phyloP scores from a whole-genome alignment of 2,329 filamentous ascomycete species.

The Lachnellula occidentalis region DNA sequence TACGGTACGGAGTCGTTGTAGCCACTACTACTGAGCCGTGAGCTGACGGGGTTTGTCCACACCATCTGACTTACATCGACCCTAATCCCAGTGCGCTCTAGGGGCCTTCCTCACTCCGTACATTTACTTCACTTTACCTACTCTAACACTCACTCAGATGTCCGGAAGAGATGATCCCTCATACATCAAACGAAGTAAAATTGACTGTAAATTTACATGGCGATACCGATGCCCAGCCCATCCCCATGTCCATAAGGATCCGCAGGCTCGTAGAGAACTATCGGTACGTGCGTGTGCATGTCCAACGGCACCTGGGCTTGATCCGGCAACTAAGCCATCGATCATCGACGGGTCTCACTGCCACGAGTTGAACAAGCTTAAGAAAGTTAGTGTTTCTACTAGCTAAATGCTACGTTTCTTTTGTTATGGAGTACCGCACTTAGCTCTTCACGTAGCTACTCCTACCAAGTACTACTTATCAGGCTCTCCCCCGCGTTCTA shows the following conservation, averaged over 20 bases:
- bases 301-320: not conserved
- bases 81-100: not conserved
- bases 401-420: too few relatives aligned
- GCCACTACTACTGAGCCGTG: too few relatives aligned
- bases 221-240: not conserved
- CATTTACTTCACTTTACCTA: too few relatives aligned
- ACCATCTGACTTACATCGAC: not conserved
- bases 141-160: too few relatives aligned
- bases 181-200: not conserved
- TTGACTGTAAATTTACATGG: not conserved
- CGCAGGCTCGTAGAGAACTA: constrained; percentile 1
- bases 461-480: too few relatives aligned
- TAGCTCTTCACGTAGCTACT: too few relatives aligned
- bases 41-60: not conserved
- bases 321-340: not conserved
- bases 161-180: not conserved
- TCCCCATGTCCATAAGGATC: not conserved
- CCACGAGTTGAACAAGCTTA: not conserved
- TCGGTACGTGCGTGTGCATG: not conserved
- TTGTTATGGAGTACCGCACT: too few relatives aligned
- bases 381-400: not conserved
- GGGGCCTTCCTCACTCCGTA: not conserved
- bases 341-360: not conserved
- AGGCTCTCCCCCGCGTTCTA: not conserved
- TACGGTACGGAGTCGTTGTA: too few relatives aligned